phyloP scores from a whole-genome alignment of 2,329 filamentous ascomycete genomes.

The Metarhizium album region DNA sequence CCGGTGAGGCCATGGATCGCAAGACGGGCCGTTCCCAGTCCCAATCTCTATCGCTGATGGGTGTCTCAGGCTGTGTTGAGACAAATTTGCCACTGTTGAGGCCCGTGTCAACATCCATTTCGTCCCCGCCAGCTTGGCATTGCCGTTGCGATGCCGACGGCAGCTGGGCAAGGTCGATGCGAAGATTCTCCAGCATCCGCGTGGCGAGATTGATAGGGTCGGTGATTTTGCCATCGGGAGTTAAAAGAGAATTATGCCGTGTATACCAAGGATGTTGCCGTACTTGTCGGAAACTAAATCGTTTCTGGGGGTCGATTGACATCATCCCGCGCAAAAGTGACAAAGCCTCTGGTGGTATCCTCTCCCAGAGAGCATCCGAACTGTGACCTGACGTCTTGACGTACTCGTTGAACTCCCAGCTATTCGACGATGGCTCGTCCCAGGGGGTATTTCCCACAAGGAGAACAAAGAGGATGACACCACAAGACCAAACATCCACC shows the following conservation, averaged over 20 bases:
- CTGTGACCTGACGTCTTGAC: conserved; percentile 68
- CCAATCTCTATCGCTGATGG: conserved; percentile 63
- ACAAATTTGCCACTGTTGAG: conserved; percentile 44
- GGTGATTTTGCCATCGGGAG: conserved; percentile 59
- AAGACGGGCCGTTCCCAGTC: conserved; percentile 75
- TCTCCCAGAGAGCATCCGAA: conserved; percentile 74
- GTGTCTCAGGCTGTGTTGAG: conserved; percentile 77
- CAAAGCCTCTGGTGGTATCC: conserved; percentile 60
- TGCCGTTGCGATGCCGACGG: conserved; percentile 40
- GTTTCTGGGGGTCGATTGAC: conserved; percentile 59
- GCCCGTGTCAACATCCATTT: conserved; percentile 59
- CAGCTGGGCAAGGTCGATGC: conserved; percentile 72
- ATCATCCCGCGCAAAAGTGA: conserved; percentile 91
- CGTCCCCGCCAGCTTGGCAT: conserved; percentile 26
- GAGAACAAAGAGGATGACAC: conserved; percentile 93
- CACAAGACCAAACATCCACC: conserved; percentile 94
- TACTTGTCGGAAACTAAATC: conserved; percentile 80
- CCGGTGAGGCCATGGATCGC: conserved; percentile 36
- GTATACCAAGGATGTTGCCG: conserved; percentile 94
- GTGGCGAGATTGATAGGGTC: conserved; percentile 84
- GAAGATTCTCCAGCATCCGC: conserved; percentile 83
- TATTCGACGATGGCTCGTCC: conserved; percentile 80
- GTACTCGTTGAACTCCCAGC: conserved; percentile 89
- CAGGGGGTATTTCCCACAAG: conserved; percentile 95
- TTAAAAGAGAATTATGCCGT: conserved; percentile 65